Evolutionary conservation across 306 rosid genomes (phyloP), one percentile per base, ranked within the genome.

Genomic region (Medicago lupulina): DNA sequence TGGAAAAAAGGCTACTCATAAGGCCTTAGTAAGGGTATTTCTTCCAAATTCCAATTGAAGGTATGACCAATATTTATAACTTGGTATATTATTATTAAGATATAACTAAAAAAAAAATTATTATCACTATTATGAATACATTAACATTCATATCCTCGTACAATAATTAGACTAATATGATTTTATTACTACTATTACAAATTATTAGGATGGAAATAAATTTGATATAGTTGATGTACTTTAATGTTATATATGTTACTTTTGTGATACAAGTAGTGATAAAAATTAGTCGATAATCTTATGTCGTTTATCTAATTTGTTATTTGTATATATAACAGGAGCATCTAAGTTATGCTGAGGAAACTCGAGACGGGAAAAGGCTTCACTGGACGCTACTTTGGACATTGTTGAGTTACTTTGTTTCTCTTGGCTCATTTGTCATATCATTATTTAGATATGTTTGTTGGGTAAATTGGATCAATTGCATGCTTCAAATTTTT

Each of bases 1-100:
- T 79, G 86, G 98, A 88, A 91, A 89, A 79, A 87, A 71, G 82
- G 82, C 91, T 25, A 82, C 88, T 16, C 46, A 9, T 9, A 89
- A 73, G 77, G 90, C 85, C 46, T 92, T 89, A 8, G 83, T 87
- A 43, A 80, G 97, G 83, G 96, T 93, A 49, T 91, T 86, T 79
- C 92, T 91, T 54, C 98, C 97, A 8, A 60, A 91, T 23, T 58
- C 89, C 71, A 83, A 64, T 18, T 89, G 80, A 89, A 79, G 84
- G 88, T 34, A 34, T 34, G 7, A 6, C 38, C 38, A 34, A 4
- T 34, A 34, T 34, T 34, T 34, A 34, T 34, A 34, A 34, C 38
- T 6, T 34, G 38, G 1, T 34, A 34, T 34, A 34, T 34, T 5
- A 34, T 34, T 34, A 28, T 28, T 28, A 28, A 4, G 7, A 34